A percentile compares a stretch with the other conserved stretches of the same genome.
phyloP scores from a whole-genome alignment of 2,329 filamentous ascomycete species.

The Didymella sp. region DNA sequence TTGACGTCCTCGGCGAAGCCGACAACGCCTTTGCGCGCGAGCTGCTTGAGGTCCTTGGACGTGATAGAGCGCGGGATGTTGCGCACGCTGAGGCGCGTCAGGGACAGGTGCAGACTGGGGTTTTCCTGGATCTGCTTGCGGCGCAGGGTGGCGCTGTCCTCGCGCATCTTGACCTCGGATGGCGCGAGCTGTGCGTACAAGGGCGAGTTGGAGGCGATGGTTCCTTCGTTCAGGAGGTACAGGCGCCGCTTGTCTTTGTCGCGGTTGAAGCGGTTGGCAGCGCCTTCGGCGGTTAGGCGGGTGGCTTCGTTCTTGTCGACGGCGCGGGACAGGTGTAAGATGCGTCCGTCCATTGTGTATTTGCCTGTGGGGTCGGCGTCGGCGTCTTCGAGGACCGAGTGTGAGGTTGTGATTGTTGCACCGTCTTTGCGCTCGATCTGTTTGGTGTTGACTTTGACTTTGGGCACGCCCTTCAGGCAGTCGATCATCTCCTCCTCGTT shows the following conservation, averaged over 20 bases:
- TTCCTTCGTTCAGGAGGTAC: slow-evolving; percentile 86
- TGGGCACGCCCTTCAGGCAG: slow-evolving; percentile 78
- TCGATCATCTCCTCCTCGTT: slow-evolving; percentile 74
- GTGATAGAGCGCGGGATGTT: slow-evolving; percentile 86
- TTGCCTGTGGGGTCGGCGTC: slow-evolving; percentile 78
- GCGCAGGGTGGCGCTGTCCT: slow-evolving; percentile 84
- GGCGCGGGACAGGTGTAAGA: slow-evolving; percentile 83
- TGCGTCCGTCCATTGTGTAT: slow-evolving; percentile 89
- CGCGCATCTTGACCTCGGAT: slow-evolving; percentile 84
- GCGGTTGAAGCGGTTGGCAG: slow-evolving; percentile 66
- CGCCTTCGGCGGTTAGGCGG: slow-evolving; percentile 74
- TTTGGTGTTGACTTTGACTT: slow-evolving; percentile 48
- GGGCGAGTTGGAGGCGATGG: slow-evolving; percentile 76
- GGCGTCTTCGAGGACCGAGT: slow-evolving; percentile 88
- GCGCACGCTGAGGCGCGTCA: slow-evolving; percentile 88
- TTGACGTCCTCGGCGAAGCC: slow-evolving; percentile 93
- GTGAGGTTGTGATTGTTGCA: slow-evolving; percentile 51
- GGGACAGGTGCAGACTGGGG: slow-evolving; percentile 83
- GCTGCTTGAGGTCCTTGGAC: slow-evolving; percentile 87
- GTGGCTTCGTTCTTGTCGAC: slow-evolving; percentile 83
- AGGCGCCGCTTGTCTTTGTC: slow-evolving; percentile 90
- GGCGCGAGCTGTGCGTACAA: slow-evolving; percentile 78
- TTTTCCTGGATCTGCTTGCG: slow-evolving; percentile 91
- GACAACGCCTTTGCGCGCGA: slow-evolving; percentile 91
- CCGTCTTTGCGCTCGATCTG: slow-evolving; percentile 46